Percentiles rank a stretch among this genome's conserved stretches.
Evolutionary conservation across 176 grass and related monocot genomes (phyloP).

Genomic region (Oryza coarctata): DNA sequence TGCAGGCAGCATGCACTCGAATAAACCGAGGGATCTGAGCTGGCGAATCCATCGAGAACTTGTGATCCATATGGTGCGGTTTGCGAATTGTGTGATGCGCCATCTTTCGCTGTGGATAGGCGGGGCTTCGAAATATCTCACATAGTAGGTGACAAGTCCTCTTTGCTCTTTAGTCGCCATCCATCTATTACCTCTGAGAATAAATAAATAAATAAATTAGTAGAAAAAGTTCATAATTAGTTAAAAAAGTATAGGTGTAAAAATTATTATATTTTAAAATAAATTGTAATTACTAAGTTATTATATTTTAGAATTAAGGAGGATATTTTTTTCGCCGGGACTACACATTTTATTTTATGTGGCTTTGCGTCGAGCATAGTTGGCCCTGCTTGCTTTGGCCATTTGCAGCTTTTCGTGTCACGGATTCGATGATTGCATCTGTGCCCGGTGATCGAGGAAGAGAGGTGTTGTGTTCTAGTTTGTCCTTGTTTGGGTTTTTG

Average conservation of each 20-base stretch:
- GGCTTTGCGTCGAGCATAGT: not conserved
- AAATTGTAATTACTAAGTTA: no score
- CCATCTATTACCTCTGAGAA: no score
- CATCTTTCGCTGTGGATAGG: not conserved
- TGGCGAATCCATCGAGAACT: not conserved
- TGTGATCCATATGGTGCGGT: constrained; percentile 22
- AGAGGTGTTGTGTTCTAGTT: not conserved
- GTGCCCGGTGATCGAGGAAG: not conserved
- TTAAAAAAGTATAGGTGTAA: no score
- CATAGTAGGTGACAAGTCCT: constrained; percentile 39
- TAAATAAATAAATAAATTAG: no score
- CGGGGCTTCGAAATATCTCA: constrained; percentile 38
- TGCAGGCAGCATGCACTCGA: no score
- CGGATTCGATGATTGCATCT: constrained; percentile 27
- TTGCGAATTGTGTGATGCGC: not conserved
- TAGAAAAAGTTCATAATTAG: no score
- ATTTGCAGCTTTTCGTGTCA: constrained; percentile 14
- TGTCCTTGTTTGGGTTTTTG: no score
- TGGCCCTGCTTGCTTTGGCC: not conserved
- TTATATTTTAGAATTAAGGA: no score
- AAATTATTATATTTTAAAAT: no score
- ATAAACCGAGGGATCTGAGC: not conserved
- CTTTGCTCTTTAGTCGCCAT: constrained; percentile 35
- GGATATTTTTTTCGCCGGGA: not conserved
- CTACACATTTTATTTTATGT: constrained; percentile 29